These are phyloP conservation scores for Agapanthus africanus DNA, from an alignment of 106 monocot genomes.

Conservation along the genomic window DNA sequence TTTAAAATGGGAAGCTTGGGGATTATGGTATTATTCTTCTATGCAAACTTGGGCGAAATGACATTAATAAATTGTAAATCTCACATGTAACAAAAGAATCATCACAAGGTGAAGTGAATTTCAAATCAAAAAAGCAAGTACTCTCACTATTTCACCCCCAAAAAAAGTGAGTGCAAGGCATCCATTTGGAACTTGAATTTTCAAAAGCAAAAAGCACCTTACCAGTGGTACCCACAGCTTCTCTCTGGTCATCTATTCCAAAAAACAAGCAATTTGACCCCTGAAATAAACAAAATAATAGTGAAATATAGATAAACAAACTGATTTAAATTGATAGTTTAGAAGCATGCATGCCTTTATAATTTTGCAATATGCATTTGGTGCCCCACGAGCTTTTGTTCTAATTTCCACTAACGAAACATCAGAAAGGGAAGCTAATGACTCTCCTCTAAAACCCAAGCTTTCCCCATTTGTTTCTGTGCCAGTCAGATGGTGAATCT, in stretches of 20 bases:
- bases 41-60: not conserved
- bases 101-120: not conserved
- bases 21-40: too few relatives aligned
- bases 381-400: slow-evolving; percentile 84
- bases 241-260: slow-evolving; percentile 75
- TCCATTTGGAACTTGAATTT: not conserved
- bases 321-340: not conserved
- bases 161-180: too few relatives aligned
- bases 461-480: slow-evolving; percentile 17
- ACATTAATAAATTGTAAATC: not conserved
- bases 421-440: slow-evolving; percentile 87
- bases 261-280: slow-evolving; percentile 82
- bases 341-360: slow-evolving; percentile 57
- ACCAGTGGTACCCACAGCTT: slow-evolving; percentile 82
- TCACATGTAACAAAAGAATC: not conserved
- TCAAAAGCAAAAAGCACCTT: slow-evolving; percentile 3
- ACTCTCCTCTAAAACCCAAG: slow-evolving; percentile 69
- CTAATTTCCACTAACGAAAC: slow-evolving; percentile 79
- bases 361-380: slow-evolving; percentile 91
- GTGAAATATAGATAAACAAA: not conserved
- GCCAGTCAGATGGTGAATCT: slow-evolving; percentile 20
- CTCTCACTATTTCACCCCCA: too few relatives aligned
- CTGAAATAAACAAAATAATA: slow-evolving; percentile 35
- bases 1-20: too few relatives aligned
- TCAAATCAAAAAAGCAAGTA: not conserved